Evolutionary conservation across 2,329 filamentous ascomycete species (phyloP), one percentile per base, ranked within the genome.

Genomic region (Pseudogymnoascus sp.): DNA sequence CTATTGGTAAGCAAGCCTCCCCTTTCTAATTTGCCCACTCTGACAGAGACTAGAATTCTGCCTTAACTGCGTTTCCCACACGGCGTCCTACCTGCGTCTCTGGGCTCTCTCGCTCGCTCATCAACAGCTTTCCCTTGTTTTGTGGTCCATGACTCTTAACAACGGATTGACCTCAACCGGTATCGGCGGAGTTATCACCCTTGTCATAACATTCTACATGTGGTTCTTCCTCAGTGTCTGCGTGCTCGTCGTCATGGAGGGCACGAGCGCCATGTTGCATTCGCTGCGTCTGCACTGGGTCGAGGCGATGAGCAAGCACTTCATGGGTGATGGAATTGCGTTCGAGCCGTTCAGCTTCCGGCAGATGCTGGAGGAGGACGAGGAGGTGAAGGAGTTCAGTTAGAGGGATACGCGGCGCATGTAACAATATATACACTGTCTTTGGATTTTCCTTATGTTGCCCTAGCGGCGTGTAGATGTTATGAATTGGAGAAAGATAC

Each of bases 1-100:
- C 93, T 16, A 97, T 97, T 72, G 92, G 90, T 93, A 86, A 77
- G 88, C 77, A 69, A 18, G 3, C 25, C 11, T 38, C 5, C 34
- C 37, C 56, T 16, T 37, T 53, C 60, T 28, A 21, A 14, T 11
- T 53, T 53, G 23, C 37, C 59, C 18, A 28, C 64, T 43, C 74
- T 79, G 73, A 79, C 66, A 34, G 12, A 25, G 6, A 62, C 5
- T 69, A 92, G 91, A 99, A 83, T 99, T 99, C 81, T 99, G 95
- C 75, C 84, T 99, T 71, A 99, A 99, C 82, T 97, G 93, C 76
- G 93, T 99, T 67, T 99, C 95, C 31, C 95, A 99, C 79, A 99
- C 96, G 3, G 95, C 95, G 3, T 99, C 95, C 1, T 99, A 99
- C 78, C 89, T 99, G 59, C 95, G 95, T 81, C 89, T 99, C 49